Evolutionary conservation across 768 basidiomycete species (phyloP), one percentile per base, ranked within the genome.

Genomic region (Agaricus bisporus): DNA sequence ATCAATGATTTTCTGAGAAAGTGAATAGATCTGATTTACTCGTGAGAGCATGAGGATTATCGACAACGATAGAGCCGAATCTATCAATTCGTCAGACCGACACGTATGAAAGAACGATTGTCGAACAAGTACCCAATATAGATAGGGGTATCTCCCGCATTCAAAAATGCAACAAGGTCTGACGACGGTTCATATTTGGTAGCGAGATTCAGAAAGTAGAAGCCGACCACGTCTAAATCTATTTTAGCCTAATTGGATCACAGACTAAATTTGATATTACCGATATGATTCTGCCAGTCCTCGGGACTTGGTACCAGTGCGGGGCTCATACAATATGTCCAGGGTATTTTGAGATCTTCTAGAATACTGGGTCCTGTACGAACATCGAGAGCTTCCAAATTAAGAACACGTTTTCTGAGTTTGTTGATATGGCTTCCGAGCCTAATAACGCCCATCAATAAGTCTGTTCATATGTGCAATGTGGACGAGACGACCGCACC

Each of bases 231-330:
- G 61, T 85, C 82, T 82, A 46, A 7, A 28, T 35, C 38, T 36
- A 46, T 8, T 48, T 12, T 36, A 4, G 7, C 17, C 44, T 12
- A 7, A 18, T 25, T 9, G 4, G 42, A 20, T 22, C 4, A 47
- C 8, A 28, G n/a, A 37, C 11, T 12, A 48, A 8, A 39, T 48
- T 18, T 9, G 2, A 4, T 52, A 68, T 38, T 50, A 81, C 81
- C 82, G 38, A 83, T 82, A 60, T 82, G 68, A 51, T 75, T 78
- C 56, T 74, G 80, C 83, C 83, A 86, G 64, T 85, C 83, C 12
- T 68, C 57, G 0, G 83, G 83, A 59, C 81, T 82, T 0, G 80
- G 80, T 0, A 85, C 78, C 20, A 86, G 58, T 0, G 75, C 70
- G 3, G 77, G 75, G 42, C 77, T 79, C 74, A 83, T 80, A 60